Percentiles rank a stretch among this genome's conserved stretches.
Evolutionary conservation across 2,329 filamentous ascomycete species (phyloP).

Genomic region (Biscogniauxia mediterranea): DNA sequence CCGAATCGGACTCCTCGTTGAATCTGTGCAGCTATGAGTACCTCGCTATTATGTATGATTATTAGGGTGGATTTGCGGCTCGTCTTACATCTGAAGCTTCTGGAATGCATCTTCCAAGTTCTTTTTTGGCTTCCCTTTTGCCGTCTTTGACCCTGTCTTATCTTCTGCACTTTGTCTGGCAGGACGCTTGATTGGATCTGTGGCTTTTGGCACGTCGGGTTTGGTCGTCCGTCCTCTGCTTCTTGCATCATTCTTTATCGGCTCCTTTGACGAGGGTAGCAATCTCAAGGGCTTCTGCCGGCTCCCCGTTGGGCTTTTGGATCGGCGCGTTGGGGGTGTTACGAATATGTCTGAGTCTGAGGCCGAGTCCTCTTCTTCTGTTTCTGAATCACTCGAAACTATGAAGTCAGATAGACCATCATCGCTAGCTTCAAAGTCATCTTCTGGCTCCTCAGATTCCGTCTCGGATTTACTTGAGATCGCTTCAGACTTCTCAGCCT

Average conservation of each 20-base stretch:
- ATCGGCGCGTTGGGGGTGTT: constrained; percentile 16
- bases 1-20: constrained; percentile 25
- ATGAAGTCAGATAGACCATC: constrained; percentile 26
- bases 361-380: constrained; percentile 10
- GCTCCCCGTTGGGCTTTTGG: constrained; percentile 18
- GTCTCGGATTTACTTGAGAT: constrained; percentile 13
- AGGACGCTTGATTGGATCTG: constrained; percentile 12
- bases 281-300: constrained; percentile 20
- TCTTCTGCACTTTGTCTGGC: constrained; percentile 9
- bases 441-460: constrained; percentile 8
- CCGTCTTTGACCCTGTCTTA: constrained; percentile 10
- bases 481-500: constrained; percentile 2
- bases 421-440: constrained; percentile 10
- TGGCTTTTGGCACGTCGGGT: constrained; percentile 3
- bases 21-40: constrained; percentile 23
- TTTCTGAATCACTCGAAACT: constrained; percentile 7
- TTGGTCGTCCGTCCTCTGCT: constrained; percentile 6
- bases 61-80: neutral
- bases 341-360: constrained; percentile 22
- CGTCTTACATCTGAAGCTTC: constrained; percentile 32
- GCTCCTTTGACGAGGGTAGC: constrained; percentile 19
- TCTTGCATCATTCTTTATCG: constrained; percentile 11
- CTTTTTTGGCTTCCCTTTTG: constrained; percentile 13
- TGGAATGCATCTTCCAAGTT: constrained; percentile 30
- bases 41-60: neutral